Percentiles rank a stretch among this genome's conserved stretches.
These are phyloP conservation scores for Cryptococcus sp. DNA, from an alignment of 1,284 basidiomycete species.

Conservation along the genomic window DNA sequence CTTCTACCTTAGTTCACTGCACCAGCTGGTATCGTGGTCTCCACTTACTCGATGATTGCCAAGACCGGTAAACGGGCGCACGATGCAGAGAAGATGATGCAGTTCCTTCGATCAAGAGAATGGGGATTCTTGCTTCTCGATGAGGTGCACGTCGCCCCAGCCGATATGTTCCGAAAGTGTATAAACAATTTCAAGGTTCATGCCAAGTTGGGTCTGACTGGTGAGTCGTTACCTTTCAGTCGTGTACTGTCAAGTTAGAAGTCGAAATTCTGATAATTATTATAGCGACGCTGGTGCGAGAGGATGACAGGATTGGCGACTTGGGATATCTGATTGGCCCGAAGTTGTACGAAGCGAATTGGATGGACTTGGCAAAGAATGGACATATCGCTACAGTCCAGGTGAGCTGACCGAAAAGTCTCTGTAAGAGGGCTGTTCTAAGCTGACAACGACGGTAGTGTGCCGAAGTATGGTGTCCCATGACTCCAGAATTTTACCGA, in stretches of 20 bases:
- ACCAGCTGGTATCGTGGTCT: slow-evolving; percentile 87
- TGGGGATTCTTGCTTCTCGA: slow-evolving; percentile 96
- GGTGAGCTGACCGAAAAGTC: slow-evolving; percentile 55
- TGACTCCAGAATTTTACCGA: slow-evolving; percentile 99
- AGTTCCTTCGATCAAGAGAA: slow-evolving; percentile 88
- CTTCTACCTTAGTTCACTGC: slow-evolving; percentile 65
- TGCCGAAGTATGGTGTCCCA: slow-evolving; percentile 99
- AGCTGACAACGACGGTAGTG: slow-evolving; percentile 60
- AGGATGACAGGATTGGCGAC: slow-evolving; percentile 99
- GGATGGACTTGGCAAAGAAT: slow-evolving; percentile 99
- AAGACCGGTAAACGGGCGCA: slow-evolving; percentile 94
- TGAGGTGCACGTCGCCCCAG: slow-evolving; percentile 96
- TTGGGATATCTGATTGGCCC: slow-evolving; percentile 99
- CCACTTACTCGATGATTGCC: slow-evolving; percentile 98
- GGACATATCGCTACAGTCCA: slow-evolving; percentile 99
- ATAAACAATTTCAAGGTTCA: slow-evolving; percentile 97
- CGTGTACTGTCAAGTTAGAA: too few species aligned
- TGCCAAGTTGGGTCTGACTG: slow-evolving; percentile 91
- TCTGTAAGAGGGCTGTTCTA: too few species aligned
- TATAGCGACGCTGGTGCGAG: slow-evolving; percentile 90
- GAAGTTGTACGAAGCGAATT: slow-evolving; percentile 99
- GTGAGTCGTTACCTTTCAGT: slow-evolving; percentile 56
- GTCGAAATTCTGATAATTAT: slow-evolving; percentile 5
- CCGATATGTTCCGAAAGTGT: slow-evolving; percentile 93
- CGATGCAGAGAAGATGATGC: slow-evolving; percentile 98